Base-by-base conservation (phyloP, 768 basidiomycete genomes). In the Cystofilobasidium capitatum region DNA sequence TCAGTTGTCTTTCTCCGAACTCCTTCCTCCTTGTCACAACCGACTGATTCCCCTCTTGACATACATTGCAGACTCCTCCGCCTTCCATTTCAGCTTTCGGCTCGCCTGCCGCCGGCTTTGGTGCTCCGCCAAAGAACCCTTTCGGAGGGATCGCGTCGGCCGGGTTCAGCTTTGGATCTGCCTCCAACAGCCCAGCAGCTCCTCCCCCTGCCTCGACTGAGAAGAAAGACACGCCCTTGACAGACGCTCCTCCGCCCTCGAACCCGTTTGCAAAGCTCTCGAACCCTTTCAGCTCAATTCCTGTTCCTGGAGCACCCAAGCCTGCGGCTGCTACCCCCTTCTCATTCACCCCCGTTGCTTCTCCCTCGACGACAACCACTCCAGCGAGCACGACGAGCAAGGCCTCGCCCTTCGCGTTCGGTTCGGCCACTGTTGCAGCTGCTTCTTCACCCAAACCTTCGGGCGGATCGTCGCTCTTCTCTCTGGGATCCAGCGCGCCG, bases 221-320 rank as follows among this genome's bases (percentile, higher is more conserved):
- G 13, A 51, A 37, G 1, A 20, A n/a, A n/a, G 36, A 55, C 33
- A 37, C 44, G 37, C 40, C 64, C 31, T 62, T 58, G 24, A 24
- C 22, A 5, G 31, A 22, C 39, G 37, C 33, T n/a, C 31, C 60
- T n/a, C 4, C 29, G 29, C 8, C 40, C 16, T 20, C 66, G 5
- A 67, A 67, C 22, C 66, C 58, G 9, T 62, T 65, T 24, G 55
- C 58, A 14, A 31, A 33, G 5, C 31, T 55, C 13, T 45, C 66
- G 10, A n/a, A 37, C 55, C 55, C 61, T 1, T 66, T 66, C 44
- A 37, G 37, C 20, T 68, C 66, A 12, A 58, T 59, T 35, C 58
- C 65, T 22, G 58, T 60, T 4, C 58, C 45, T 16, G 57, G 58
- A 36, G 58, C 65, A 13, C 66, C 66, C 42, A 58, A 62, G 44